Conservation (phyloP, 495 filamentous ascomycete species). For the Aspergillus nanangensis region DNA sequence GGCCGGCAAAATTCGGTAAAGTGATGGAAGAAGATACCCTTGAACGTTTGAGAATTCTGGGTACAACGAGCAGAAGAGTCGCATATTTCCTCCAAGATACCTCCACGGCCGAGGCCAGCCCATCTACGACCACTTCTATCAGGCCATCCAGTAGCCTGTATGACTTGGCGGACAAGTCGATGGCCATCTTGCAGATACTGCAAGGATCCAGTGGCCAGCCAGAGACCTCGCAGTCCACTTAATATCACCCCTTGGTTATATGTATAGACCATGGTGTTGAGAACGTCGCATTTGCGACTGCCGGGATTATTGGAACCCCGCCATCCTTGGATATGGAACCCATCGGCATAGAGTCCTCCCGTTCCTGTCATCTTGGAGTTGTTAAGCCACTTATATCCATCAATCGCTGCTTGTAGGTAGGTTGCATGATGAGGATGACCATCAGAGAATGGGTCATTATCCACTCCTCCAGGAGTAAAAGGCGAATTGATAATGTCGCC, state of each 20-base stretch:
- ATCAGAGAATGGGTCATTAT: conserved; percentile 10
- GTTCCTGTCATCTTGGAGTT: conserved; percentile 75
- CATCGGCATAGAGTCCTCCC: conserved; percentile 79
- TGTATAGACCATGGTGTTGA: conserved; percentile 87
- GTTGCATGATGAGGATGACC: conserved; percentile 53
- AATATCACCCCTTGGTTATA: conserved; percentile 98
- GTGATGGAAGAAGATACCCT: conserved; percentile 93
- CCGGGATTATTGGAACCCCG: conserved; percentile 38
- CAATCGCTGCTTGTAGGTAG: conserved; percentile 65
- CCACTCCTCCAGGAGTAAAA: conserved; percentile 36
- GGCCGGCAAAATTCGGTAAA: conserved; percentile 74
- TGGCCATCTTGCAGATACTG: conserved; percentile 78
- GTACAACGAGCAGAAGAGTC: conserved; percentile 71
- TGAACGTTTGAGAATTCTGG: conserved; percentile 90
- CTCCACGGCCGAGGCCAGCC: conserved; percentile 71
- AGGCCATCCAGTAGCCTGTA: conserved; percentile 72
- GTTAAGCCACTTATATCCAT: conserved; percentile 79
- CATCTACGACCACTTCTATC: conserved; percentile 43
- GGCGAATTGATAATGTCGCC: conserved; percentile 71
- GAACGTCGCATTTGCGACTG: conserved; percentile 62
- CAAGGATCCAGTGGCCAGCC: conserved; percentile 60
- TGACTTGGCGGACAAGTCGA: conserved; percentile 62
- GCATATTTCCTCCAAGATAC: conserved; percentile 82
- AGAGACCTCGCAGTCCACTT: conserved; percentile 76
- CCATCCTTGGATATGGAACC: conserved; percentile 81